Conservation (phyloP, 2,329 filamentous ascomycete genomes). For the Geosmithia morbida region DNA sequence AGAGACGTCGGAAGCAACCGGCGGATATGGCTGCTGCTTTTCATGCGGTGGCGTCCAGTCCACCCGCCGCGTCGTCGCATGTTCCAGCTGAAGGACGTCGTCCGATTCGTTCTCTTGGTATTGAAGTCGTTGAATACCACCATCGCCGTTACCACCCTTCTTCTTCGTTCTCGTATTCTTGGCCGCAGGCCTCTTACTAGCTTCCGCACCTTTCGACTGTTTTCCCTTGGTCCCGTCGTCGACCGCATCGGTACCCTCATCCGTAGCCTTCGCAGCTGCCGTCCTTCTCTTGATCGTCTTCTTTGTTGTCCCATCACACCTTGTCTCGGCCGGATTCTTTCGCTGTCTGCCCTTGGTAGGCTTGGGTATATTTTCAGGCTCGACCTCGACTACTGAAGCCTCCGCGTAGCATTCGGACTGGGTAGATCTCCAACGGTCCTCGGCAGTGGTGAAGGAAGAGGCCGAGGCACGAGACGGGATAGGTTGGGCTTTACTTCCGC, state of each 20-base stretch:
- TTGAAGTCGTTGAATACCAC: no score
- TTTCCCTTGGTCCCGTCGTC: not conserved
- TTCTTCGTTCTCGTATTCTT: no score
- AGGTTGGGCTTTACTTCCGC: slow-evolving; percentile 19
- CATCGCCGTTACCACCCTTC: no score
- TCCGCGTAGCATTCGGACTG: slow-evolving; percentile 9
- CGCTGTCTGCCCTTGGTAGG: slow-evolving; percentile 7
- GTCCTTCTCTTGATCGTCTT: not conserved
- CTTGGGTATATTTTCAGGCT: slow-evolving; percentile 6
- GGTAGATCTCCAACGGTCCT: slow-evolving; percentile 18
- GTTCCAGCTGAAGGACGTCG: slow-evolving; percentile 24
- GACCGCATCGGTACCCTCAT: not conserved
- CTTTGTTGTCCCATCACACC: not conserved
- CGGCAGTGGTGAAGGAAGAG: slow-evolving; percentile 25
- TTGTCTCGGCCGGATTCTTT: slow-evolving; percentile 4
- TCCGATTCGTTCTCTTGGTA: slow-evolving; percentile 5
- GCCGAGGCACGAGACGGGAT: slow-evolving; percentile 18
- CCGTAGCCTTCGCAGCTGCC: not conserved
- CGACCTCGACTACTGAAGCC: slow-evolving; percentile 8
- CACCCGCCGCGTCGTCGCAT: slow-evolving; percentile 37
- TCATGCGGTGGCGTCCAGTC: slow-evolving; percentile 52
- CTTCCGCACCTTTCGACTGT: not conserved
- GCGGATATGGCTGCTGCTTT: slow-evolving; percentile 18
- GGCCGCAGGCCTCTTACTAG: not conserved
- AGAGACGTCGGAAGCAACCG: slow-evolving; percentile 15